Evolutionary conservation across 805 yeast genomes (phyloP), one percentile per base, ranked within the genome.

Genomic region (Candida parachauliodes): DNA sequence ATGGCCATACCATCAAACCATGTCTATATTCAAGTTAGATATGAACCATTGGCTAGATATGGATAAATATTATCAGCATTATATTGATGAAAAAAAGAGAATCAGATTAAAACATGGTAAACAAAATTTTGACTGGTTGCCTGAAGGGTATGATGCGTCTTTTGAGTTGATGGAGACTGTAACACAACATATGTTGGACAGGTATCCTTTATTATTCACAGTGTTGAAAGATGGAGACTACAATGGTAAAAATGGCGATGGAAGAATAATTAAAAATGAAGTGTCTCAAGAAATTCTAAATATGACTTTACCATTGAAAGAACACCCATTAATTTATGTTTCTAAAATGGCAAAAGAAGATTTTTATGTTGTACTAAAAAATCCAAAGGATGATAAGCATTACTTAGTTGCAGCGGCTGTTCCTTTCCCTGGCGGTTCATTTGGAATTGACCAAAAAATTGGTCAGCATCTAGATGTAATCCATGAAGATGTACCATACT

Each of bases 1-100:
- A 50, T 79, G 84, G 81, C 88, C 88, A 20, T 82, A 82, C 51
- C 87, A 81, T 56, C 88, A 82, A 57, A 82, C 88, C 2, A 82
- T 82, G 88, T 74, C 83, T 11, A 80, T 82, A 34, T 81, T 72
- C 63, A 79, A 77, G 52, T 66, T 82, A n/a, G 85, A 81, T 51
- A 65, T 79, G 25, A 81, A 81, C 55, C 83, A 82, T 59, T 82
- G 88, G 88, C 59, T 82, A 46, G 88, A 82, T 50, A 82, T 82
- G 88, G 88, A 82, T 55, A 81, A 80, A 55, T 82, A 79, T 58
- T 82, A 81, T 51, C 67, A 77, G 55, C 80, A 77, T 45, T 82
- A 82, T 49, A 72, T 81, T 39, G 65, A 74, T 43, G 87, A 82
- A 51, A 81, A 80, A 57, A 57, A 72, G 50, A 61, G 84, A 41